Evolutionary conservation across 2,329 filamentous ascomycete genomes (phyloP), one percentile per base, ranked within the genome.

Genomic region (Fusarium gaditjirri): DNA sequence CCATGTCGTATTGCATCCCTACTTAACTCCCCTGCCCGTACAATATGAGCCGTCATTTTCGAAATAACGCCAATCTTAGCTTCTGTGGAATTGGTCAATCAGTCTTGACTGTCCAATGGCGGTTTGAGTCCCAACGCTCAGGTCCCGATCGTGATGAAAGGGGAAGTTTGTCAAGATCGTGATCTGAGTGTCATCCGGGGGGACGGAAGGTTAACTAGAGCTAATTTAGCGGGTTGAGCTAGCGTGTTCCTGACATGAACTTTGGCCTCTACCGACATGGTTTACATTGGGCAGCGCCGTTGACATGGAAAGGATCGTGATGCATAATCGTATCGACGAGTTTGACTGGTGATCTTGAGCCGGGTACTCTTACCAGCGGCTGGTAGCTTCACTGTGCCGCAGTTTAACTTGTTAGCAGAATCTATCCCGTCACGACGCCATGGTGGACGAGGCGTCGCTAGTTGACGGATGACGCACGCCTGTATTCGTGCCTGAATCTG

Each of bases 161-260:
- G 54, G 54, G 41, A 57, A 27, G 16, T 8, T 14, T 4, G 5
- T 19, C 31, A 23, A 57, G 54, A 57, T 57, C 54, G 54, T 14
- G 41, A 57, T 47, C 39, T 27, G 29, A 17, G 29, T 16, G 29
- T n/a, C 31, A n/a, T 36, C 17, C 19, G 19, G 31, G 31, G 33
- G 19, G 16, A 43, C 41, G 41, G 54, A 29, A 49, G 19, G 19
- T 36, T 49, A 35, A 49, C 23, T 31, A 49, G 31, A 36, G 41
- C 31, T 57, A 57, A 49, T 29, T 36, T 57, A 57, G 54, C 39
- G 53, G 39, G 53, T 10, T 25, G n/a, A 12, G 31, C 41, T 57
- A 57, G 41, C 49, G 31, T 36, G 54, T 57, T 57, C 41, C 54
- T 57, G 54, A 49, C 54, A 49, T 57, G 53, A 47, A 35, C 53